Conservation (phyloP, 169 alveolate genomes). For the Eimeria acervulina region DNA sequence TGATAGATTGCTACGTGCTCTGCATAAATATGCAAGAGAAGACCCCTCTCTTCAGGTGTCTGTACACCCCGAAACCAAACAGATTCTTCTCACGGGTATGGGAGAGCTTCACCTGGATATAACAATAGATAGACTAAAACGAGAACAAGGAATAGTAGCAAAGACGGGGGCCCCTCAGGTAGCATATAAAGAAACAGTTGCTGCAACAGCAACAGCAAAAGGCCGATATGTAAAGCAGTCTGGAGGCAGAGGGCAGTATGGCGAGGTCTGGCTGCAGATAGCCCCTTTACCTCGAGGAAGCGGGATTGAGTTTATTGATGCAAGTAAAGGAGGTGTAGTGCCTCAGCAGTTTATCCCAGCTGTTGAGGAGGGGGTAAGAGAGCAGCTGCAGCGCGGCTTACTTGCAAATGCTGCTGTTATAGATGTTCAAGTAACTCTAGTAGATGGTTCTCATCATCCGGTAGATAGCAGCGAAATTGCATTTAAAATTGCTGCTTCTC, state of each 20-base stretch:
- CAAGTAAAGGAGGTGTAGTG: conserved; percentile 92
- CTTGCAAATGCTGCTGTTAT: conserved; percentile 89
- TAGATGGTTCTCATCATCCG: conserved; percentile 93
- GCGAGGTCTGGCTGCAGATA: conserved; percentile 90
- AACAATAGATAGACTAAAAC: conserved; percentile 94
- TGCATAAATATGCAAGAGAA: conserved; percentile 89
- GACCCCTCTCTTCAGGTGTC: conserved; percentile 90
- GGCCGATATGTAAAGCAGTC: too few species aligned
- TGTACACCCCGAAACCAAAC: conserved; percentile 92
- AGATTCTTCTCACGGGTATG: conserved; percentile 94
- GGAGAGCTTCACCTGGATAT: conserved; percentile 98
- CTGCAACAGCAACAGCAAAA: too few species aligned
- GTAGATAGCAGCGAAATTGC: conserved; percentile 94
- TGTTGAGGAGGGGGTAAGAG: conserved; percentile 90
- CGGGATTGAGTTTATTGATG: conserved; percentile 90
- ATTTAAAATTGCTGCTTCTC: conserved; percentile 93
- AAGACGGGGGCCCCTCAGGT: conserved; percentile 96
- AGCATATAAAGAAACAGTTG: conserved; percentile 94
- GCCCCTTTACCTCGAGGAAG: conserved; percentile 91
- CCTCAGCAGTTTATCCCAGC: conserved; percentile 92
- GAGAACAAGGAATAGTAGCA: conserved; percentile 94
- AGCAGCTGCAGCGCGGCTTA: conserved; percentile 90
- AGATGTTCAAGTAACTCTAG: too few species aligned
- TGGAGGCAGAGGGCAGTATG: conserved; percentile 95
- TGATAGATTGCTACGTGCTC: conserved; percentile 90